Conservation (phyloP, 768 basidiomycete species). For the Leccinum subtestaceum region DNA sequence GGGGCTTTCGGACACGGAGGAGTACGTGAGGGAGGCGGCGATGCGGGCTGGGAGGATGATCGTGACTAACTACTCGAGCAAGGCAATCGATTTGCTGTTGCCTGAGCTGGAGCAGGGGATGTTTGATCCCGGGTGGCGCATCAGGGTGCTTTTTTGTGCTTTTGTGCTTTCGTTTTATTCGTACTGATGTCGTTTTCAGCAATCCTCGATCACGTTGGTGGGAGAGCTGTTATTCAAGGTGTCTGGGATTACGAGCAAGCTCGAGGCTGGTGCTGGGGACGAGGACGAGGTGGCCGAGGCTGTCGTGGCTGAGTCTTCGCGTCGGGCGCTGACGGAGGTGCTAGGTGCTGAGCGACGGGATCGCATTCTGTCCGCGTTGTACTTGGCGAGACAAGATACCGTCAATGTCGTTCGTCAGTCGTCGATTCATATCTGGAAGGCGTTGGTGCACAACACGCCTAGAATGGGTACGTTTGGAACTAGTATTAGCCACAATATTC, state of each 20-base stretch:
- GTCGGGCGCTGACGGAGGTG: conserved; percentile 81
- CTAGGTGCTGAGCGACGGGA: conserved; percentile 88
- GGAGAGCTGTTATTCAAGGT: conserved; percentile 96
- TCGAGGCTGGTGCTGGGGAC: conserved; percentile 70
- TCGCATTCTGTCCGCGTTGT: conserved; percentile 85
- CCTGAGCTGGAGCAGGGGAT: conserved; percentile 94
- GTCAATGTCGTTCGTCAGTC: conserved; percentile 87
- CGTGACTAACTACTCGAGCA: conserved; percentile 87
- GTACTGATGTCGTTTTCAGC: conserved; percentile 40
- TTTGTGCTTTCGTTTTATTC: not conserved
- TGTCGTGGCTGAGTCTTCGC: conserved; percentile 70
- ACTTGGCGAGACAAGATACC: conserved; percentile 90
- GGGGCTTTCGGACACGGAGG: conserved; percentile 89
- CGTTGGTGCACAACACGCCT: conserved; percentile 91
- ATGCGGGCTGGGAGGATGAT: conserved; percentile 99
- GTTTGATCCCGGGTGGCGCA: conserved; percentile 94
- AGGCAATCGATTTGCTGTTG: conserved; percentile 88
- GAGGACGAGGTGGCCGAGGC: conserved; percentile 67
- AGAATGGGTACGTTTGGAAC: conserved; percentile 59
- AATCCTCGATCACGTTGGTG: conserved; percentile 93
- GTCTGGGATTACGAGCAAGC: conserved; percentile 91
- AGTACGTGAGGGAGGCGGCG: conserved; percentile 94
- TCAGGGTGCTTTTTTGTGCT: conserved; percentile 59
- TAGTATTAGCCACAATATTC: not conserved
- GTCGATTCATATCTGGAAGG: conserved; percentile 97